phyloP scores from a whole-genome alignment of 768 basidiomycete genomes.

The Lentinula sp. region DNA sequence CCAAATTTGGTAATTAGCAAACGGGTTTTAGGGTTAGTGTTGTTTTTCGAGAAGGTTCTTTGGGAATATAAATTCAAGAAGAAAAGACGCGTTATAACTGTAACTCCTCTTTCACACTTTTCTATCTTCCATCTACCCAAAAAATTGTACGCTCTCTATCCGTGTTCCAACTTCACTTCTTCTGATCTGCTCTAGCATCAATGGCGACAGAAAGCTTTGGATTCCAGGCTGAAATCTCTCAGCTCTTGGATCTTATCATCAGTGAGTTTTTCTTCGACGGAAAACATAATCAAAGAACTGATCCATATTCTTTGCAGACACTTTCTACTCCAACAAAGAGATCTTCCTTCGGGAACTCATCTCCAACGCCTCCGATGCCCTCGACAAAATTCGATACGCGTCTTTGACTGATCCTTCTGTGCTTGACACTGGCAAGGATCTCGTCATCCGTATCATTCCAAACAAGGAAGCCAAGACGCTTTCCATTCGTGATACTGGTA shows the following conservation, averaged over 20 bases:
- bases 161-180: not conserved
- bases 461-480: slow-evolving; percentile 95
- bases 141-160: not conserved
- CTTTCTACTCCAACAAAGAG: slow-evolving; percentile 99
- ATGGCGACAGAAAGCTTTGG: slow-evolving; percentile 88
- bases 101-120: not conserved
- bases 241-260: slow-evolving; percentile 98
- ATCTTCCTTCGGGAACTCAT: slow-evolving; percentile 99
- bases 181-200: slow-evolving; percentile 17
- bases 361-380: slow-evolving; percentile 95
- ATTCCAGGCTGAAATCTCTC: slow-evolving; percentile 99
- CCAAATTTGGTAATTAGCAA: slow-evolving; percentile 2
- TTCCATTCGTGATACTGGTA: slow-evolving; percentile 89
- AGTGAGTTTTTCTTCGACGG: slow-evolving; percentile 43
- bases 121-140: not conserved
- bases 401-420: slow-evolving; percentile 90
- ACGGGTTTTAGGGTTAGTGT: not conserved
- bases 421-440: slow-evolving; percentile 89
- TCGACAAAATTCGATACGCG: slow-evolving; percentile 98
- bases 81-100: not conserved
- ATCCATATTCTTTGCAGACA: slow-evolving; percentile 48
- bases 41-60: slow-evolving; percentile 5
- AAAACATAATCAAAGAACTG: slow-evolving; percentile 7
- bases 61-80: not conserved
- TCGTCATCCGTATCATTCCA: slow-evolving; percentile 89